Evolutionary conservation across 495 filamentous ascomycete species (phyloP), one percentile per base, ranked within the genome.

Genomic region (Viridothelium virens): DNA sequence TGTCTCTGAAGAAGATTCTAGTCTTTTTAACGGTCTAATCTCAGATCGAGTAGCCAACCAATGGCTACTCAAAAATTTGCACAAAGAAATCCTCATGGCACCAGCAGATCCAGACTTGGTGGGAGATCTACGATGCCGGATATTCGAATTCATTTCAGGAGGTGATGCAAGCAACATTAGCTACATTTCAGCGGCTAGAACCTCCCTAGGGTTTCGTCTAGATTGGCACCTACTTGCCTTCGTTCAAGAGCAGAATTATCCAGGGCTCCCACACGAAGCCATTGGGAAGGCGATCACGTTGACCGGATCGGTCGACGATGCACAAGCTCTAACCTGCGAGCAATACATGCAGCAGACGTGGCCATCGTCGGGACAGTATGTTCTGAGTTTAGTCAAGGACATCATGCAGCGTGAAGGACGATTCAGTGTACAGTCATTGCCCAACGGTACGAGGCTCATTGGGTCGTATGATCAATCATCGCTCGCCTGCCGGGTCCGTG

Each of bases 311-410:
- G 14, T 39, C 12, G 63, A 62, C 25, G 61, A 72, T 67, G 73
- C 73, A 14, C 75, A 77, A 63, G 74, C 75, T 39, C 18, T 73
- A 38, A 74, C 73, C 25, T 74, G 72, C 59, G 50, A 33, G 3
- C 25, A 73, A 38, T 78, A 77, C 67, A 64, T 78, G 48, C 12
- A 18, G 3, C 77, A 76, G 65, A 71, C 67, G 38, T 78, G 77
- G 77, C 77, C 74, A 59, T 64, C 63, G 3, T 73, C 68, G 3
- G 75, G 75, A 2, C 11, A 38, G 3, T 37, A 73, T 9, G 69
- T 70, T n/a, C 48, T 47, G 62, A 59, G n/a, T n/a, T 64, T 46
- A 41, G 56, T 67, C 25, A 68, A 47, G 65, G 1, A 14, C 10
- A 11, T 44, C 5, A 33, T 14, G 12, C 62, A 34, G n/a, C 7